These are phyloP conservation scores for Mycosphaerelloides madeirae DNA, from an alignment of 2,329 filamentous ascomycete species.

Conservation along the genomic window DNA sequence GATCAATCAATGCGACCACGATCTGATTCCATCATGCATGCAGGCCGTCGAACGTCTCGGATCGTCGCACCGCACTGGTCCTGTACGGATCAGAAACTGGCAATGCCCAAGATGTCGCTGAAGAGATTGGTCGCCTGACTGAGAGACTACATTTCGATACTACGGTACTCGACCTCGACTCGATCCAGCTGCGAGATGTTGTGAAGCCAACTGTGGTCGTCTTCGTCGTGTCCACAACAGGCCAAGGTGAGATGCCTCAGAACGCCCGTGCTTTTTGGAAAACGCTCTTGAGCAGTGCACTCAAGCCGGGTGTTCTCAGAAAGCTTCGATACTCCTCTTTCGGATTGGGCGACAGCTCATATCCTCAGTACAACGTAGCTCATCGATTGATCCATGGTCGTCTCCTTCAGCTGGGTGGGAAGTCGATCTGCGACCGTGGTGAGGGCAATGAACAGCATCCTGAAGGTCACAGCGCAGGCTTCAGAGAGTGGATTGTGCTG, in stretches of 20 bases:
- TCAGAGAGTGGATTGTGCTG: constrained; percentile 41
- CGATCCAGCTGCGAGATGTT: constrained; percentile 56
- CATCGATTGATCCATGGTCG: constrained; percentile 82
- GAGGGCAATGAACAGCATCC: constrained; percentile 93
- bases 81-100: constrained; percentile 95
- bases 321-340: constrained; percentile 75
- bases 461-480: constrained; percentile 62
- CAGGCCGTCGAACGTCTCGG: constrained; percentile 3
- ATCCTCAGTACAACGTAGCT: constrained; percentile 91
- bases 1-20: no score
- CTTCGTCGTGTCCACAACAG: constrained; percentile 85
- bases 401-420: constrained; percentile 75
- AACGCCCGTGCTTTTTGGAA: constrained; percentile 84
- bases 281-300: constrained; percentile 70
- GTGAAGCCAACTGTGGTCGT: constrained; percentile 56
- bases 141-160: constrained; percentile 76
- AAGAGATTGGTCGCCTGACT: constrained; percentile 70
- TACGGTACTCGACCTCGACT: constrained; percentile 71
- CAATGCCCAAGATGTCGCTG: constrained; percentile 85
- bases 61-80: constrained; percentile 56
- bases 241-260: constrained; percentile 85
- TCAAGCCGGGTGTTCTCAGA: constrained; percentile 65
- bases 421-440: constrained; percentile 68
- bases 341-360: constrained; percentile 90
- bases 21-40: no score